These are phyloP conservation scores for Agroathelia rolfsii DNA, from an alignment of 1,284 basidiomycete genomes.

Conservation along the genomic window DNA sequence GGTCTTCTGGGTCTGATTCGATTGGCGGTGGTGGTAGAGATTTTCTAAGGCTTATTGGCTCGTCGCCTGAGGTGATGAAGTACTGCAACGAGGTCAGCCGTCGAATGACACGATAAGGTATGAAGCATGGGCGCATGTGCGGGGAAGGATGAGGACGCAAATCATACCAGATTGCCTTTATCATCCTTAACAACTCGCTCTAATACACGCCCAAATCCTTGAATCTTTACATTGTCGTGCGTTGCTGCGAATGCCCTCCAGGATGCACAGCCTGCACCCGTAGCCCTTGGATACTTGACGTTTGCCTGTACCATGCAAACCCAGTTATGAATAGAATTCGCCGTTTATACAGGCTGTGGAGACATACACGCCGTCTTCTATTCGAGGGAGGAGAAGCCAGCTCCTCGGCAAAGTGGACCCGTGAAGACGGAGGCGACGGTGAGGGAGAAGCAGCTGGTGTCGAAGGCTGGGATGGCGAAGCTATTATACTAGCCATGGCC, in stretches of 20 bases:
- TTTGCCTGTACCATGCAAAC: slow-evolving; percentile 14
- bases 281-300: slow-evolving; percentile 28
- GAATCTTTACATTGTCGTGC: slow-evolving; percentile 1
- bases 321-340: slow-evolving; percentile 5
- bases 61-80: too few relatives aligned
- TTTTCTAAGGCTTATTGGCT: too few relatives aligned
- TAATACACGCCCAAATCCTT: too few relatives aligned
- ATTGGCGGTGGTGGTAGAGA: too few relatives aligned
- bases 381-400: slow-evolving; percentile 18
- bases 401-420: slow-evolving; percentile 19
- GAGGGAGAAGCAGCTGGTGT: background rate
- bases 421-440: slow-evolving; percentile 1
- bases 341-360: background rate
- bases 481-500: slow-evolving; percentile 1
- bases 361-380: slow-evolving; percentile 20
- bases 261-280: slow-evolving; percentile 16
- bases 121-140: too few relatives aligned
- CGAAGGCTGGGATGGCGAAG: background rate
- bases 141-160: too few relatives aligned
- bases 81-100: too few relatives aligned
- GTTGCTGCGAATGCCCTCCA: slow-evolving; percentile 5
- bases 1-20: too few relatives aligned
- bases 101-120: too few relatives aligned
- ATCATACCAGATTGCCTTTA: too few relatives aligned
- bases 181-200: too few relatives aligned